phyloP scores from a whole-genome alignment of 768 basidiomycete species.

The Leccinum boreale region DNA sequence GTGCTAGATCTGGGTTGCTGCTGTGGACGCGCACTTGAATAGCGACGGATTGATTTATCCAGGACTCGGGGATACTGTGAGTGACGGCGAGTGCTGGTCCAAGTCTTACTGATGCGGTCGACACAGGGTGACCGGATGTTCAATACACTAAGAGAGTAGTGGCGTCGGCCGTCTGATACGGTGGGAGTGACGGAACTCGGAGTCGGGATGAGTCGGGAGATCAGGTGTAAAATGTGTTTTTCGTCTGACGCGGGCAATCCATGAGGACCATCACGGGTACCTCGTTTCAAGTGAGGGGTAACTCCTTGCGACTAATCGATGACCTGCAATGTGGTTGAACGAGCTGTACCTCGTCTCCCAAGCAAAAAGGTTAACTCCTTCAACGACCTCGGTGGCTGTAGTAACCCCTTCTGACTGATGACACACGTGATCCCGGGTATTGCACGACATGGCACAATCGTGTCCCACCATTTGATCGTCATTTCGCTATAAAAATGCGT shows the following conservation, averaged over 20 bases:
- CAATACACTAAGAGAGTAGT: slow-evolving; percentile 55
- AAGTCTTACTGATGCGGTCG: neutral
- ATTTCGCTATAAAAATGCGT: slow-evolving; percentile 1
- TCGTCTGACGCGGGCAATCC: neutral
- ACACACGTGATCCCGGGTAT: slow-evolving; percentile 32
- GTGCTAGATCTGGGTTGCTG: slow-evolving; percentile 80
- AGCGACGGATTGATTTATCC: slow-evolving; percentile 79
- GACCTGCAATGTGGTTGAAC: too few species aligned
- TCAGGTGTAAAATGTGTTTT: neutral
- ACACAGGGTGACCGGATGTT: slow-evolving; percentile 80
- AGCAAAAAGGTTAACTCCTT: neutral
- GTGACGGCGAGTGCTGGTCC: slow-evolving; percentile 24
- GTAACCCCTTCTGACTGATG: neutral
- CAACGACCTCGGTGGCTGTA: neutral
- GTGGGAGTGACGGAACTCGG: neutral
- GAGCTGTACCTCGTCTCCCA: neutral
- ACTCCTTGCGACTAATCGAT: too few species aligned
- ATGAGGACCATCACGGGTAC: neutral
- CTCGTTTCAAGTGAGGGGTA: neutral
- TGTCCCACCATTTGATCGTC: slow-evolving; percentile 14
- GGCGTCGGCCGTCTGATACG: neutral
- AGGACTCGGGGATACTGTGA: slow-evolving; percentile 85
- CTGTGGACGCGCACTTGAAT: slow-evolving; percentile 72
- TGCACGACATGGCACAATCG: slow-evolving; percentile 32
- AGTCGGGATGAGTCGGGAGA: neutral